Base-by-base conservation (phyloP, 1,284 basidiomycete genomes). In the Ustilago lituana region DNA sequence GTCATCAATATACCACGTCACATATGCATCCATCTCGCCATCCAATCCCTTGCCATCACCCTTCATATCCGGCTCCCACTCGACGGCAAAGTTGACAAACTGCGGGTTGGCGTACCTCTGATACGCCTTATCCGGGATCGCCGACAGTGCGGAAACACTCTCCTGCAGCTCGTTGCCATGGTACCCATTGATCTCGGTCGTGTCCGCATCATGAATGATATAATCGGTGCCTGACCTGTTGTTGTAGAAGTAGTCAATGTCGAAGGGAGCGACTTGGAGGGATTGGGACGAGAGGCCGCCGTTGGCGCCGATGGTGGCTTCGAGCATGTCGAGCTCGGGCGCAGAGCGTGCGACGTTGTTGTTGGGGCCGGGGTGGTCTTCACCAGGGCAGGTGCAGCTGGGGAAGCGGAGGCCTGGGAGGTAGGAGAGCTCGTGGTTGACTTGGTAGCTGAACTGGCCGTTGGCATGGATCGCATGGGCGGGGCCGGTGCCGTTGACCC, bases 301-400 rank as follows among this genome's bases (percentile, higher is more conserved):
- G 12, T 46, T 55, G 7, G 46, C 78, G 87, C 88, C 83, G 86
- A 84, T 84, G 65, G 88, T 86, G 7, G 78, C 73, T 60, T 82
- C 79, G 44, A 78, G 63, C 37, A 82, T 71, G 48, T 82, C 81
- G 23, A 82, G 41, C 49, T 82, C 81, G 6, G 81, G 81, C 15
- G 70, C 66, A 10, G 52, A 47, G 20, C 81, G 73, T 5, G 74
- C 81, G n/a, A 74, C 70, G 19, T 74, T 66, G 23, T 36, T 45
- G 45, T 69, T 60, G 2, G 78, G 78, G 3, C 78, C 78, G 0
- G 68, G 74, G 27, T 74, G 75, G 24, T 77, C 77, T 36, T 75
- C 61, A 32, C 66, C 67, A 0, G 65, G 40, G 39, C 78, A 79
- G 2, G 76, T 76, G 62, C 78, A 79, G 0, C 76, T 23, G 2